Percentiles rank a stretch among this genome's conserved stretches.
These are phyloP conservation scores for Chlamydomonas eustigma DNA, from an alignment of 139 green algal species.

Conservation along the genomic window DNA sequence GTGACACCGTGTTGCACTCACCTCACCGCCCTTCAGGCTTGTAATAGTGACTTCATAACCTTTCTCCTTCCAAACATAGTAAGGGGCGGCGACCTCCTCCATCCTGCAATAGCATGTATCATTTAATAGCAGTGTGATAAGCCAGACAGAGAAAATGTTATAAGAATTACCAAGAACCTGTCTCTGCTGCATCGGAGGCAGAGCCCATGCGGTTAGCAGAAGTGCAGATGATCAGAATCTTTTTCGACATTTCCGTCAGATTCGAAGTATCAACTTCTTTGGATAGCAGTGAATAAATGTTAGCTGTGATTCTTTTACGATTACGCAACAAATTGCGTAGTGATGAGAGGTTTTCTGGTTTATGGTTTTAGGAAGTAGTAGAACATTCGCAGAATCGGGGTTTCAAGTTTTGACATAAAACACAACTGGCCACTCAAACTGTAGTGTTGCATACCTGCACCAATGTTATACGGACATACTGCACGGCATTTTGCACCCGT, in stretches of 20 bases:
- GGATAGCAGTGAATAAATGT: background rate
- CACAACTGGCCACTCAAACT: too few species aligned
- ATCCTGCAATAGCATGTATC: slow-evolving; percentile 14
- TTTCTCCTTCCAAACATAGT: slow-evolving; percentile 29
- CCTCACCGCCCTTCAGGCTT: slow-evolving; percentile 28
- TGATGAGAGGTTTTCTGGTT: too few species aligned
- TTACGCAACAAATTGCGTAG: too few species aligned
- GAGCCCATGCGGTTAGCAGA: background rate
- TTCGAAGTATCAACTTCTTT: too few species aligned
- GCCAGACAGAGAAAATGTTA: background rate
- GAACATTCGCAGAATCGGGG: too few species aligned
- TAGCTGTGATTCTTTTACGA: too few species aligned
- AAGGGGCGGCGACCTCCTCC: slow-evolving; percentile 28
- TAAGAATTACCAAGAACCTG: background rate
- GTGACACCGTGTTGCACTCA: too few species aligned
- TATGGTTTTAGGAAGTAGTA: too few species aligned
- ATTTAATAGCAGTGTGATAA: background rate
- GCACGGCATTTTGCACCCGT: too few species aligned
- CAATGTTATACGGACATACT: too few species aligned
- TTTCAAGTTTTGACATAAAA: too few species aligned
- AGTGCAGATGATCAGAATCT: slow-evolving; percentile 11
- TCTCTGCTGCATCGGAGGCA: background rate
- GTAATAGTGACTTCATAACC: slow-evolving; percentile 28
- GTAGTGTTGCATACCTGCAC: too few species aligned
- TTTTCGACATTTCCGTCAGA: background rate